Base-by-base conservation (phyloP, 176 grass and related monocot species). In the Lolium rigidum region DNA sequence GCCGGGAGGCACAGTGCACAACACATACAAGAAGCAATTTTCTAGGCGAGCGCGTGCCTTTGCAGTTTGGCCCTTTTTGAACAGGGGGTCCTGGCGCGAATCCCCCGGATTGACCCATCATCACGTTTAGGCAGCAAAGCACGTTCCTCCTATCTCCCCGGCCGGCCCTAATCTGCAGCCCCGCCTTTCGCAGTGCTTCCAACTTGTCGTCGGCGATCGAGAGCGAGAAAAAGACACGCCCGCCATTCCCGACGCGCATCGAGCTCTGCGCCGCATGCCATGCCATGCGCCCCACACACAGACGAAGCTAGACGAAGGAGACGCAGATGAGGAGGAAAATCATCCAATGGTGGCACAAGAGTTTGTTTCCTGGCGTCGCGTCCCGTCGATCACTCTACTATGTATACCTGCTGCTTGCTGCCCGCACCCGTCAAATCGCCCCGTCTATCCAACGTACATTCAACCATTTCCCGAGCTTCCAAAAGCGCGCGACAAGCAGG, bases 321-420 rank as follows among this genome's bases (percentile, higher is more conserved):
- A 31, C n/a, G 75, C n/a, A 12, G 3, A 13, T 20, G 13, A 28
- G 47, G 4, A 46, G 24, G 3, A 69, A 8, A 56, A 0, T 0
- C 4, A 60, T 22, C 12, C 44, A 18, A 70, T 0, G 86, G 71
- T 77, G 31, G 31, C 31, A 85, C 82, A 46, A 84, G 85, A 88
- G 90, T 85, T 91, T 81, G 86, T 88, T 91, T 91, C 85, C 69
- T 77, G 56, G 63, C 74, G 90, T 83, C 65, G 26, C 48, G 86
- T 91, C 81, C 18, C 28, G 48, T 81, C 41, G 41, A 43, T 43
- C 79, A 50, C 6, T 25, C 71, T 17, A 9, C 46, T 15, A 25
- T 18, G 69, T 12, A 71, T 44, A n/a, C 68, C 37, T 7, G 22
- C 18, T 54, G 74, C 81, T 37, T 84, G 74, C 82, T 75, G 82